Conservation (phyloP, 306 rosid species). For the Vicia sativa region DNA sequence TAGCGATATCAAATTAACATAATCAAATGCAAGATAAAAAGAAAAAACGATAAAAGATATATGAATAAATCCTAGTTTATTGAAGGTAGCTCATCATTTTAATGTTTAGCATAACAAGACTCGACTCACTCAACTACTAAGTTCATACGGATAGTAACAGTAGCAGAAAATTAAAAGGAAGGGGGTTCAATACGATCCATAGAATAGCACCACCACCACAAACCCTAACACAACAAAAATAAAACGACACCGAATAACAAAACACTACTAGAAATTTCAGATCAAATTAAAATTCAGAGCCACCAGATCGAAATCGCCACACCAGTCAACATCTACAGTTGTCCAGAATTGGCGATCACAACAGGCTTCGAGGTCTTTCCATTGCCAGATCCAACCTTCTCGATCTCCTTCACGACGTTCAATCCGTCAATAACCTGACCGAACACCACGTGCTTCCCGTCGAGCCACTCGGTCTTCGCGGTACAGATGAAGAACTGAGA, state of each 20-base stretch:
- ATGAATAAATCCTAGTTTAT: conserved; percentile 45
- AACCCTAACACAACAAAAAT: conserved; percentile 17
- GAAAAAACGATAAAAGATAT: too few species aligned
- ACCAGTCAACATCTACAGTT: conserved; percentile 61
- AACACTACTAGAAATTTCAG: conserved; percentile 11
- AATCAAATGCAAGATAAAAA: too few species aligned
- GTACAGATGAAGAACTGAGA: conserved; percentile 97
- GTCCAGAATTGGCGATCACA: conserved; percentile 73
- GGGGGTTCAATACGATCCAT: conserved; percentile 33
- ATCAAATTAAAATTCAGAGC: conserved; percentile 34
- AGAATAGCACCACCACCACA: conserved; percentile 32
- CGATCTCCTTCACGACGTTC: conserved; percentile 57
- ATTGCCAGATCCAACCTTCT: conserved; percentile 73
- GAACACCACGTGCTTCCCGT: conserved; percentile 91
- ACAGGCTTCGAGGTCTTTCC: conserved; percentile 74
- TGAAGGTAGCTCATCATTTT: conserved; percentile 50
- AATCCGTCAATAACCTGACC: conserved; percentile 72
- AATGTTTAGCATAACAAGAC: conserved; percentile 36
- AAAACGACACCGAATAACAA: conserved; percentile 26
- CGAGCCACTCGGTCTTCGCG: conserved; percentile 82
- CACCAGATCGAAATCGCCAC: conserved; percentile 2
- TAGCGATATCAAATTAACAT: too few species aligned
- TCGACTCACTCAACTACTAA: conserved; percentile 32
- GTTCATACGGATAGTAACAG: not conserved
- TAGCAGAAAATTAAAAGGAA: not conserved